Evolutionary conservation across 2,329 filamentous ascomycete species (phyloP).

Genomic region (Fusarium sp.): DNA sequence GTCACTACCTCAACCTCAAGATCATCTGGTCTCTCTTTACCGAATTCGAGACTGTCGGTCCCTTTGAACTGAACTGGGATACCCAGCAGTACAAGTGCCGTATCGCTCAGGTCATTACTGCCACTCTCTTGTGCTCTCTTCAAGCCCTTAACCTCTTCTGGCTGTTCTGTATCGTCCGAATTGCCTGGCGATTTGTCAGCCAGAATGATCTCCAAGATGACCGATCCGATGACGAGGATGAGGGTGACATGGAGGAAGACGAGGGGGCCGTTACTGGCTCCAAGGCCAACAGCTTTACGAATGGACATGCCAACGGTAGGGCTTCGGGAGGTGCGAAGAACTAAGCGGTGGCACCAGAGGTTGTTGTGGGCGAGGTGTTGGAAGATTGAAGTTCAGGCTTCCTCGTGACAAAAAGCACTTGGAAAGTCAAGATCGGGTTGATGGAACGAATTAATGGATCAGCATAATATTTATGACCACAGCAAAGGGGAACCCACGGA

Average conservation of each 20-base stretch:
- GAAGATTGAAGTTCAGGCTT: neutral
- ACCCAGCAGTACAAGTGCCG: conserved; percentile 81
- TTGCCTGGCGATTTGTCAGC: conserved; percentile 76
- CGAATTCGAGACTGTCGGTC: conserved; percentile 79
- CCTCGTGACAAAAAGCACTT: neutral
- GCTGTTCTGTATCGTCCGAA: conserved; percentile 81
- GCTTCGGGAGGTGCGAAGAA: conserved; percentile 29
- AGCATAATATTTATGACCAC: conserved; percentile 40
- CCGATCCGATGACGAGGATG: conserved; percentile 76
- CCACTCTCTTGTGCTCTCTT: conserved; percentile 71
- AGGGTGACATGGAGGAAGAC: conserved; percentile 59
- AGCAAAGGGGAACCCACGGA: conserved; percentile 14
- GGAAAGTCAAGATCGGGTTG: conserved; percentile 20
- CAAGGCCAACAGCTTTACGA: conserved; percentile 37
- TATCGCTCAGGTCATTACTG: conserved; percentile 75
- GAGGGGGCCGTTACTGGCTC: conserved; percentile 50
- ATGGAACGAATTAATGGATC: conserved; percentile 42
- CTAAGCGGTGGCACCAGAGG: conserved; percentile 11
- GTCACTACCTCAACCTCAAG: conserved; percentile 84
- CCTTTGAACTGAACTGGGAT: conserved; percentile 81
- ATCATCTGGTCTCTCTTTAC: conserved; percentile 82
- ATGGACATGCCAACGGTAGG: conserved; percentile 38
- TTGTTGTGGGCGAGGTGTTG: neutral
- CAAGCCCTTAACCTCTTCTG: conserved; percentile 85
- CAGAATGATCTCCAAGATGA: conserved; percentile 75